Base-by-base conservation (phyloP, 2,329 filamentous ascomycete genomes). In the Colletotrichum sp. region DNA sequence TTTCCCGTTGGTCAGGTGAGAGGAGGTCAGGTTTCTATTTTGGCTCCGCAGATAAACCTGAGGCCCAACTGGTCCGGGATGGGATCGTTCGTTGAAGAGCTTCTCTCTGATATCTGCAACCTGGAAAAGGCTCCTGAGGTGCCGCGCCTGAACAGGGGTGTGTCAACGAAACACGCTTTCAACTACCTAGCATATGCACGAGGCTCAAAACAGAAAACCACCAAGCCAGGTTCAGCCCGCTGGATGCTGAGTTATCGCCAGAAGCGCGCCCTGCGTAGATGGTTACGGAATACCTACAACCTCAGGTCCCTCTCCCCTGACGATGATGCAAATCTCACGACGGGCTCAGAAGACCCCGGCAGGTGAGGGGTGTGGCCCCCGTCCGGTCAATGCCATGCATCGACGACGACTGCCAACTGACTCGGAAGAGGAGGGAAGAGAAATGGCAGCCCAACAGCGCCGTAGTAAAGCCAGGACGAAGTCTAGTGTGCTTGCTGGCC, bases 141-240 rank as follows among this genome's bases (percentile, higher is more conserved):
- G 39, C 13, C 19, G n/a, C 12, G 34, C 25, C 36, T 59, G 22
- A 22, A 36, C 65, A 64, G 36, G 72, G 72, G 69, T 68, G 69
- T 29, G 52, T 36, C 30, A 27, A 15, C 62, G 69, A 71, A 72
- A 75, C 62, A 63, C 55, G 36, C 72, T 62, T 32, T 52, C 39
- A 55, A 66, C 63, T 27, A 67, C 52, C 62, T 67, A 67, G 62
- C 69, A 63, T 36, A 75, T 75, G 72, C 72, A 75, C 52, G 69
- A 62, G 34, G 72, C 72, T 67, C 69, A 30, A 75, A 75, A 57
- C 52, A 68, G 69, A 69, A 75, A 62, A 52, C 44, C n/a, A 52
- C 5, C 63, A n/a, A 63, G 61, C 59, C 68, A 72, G 34, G 55
- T 62, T 15, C 29, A 22, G 62, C 44, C 44, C 25, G 30, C 39